Percentiles rank a stretch among this genome's conserved stretches.
These are phyloP conservation scores for Colletotrichum plurivorum DNA, from an alignment of 2,329 filamentous ascomycete species.

Conservation along the genomic window DNA sequence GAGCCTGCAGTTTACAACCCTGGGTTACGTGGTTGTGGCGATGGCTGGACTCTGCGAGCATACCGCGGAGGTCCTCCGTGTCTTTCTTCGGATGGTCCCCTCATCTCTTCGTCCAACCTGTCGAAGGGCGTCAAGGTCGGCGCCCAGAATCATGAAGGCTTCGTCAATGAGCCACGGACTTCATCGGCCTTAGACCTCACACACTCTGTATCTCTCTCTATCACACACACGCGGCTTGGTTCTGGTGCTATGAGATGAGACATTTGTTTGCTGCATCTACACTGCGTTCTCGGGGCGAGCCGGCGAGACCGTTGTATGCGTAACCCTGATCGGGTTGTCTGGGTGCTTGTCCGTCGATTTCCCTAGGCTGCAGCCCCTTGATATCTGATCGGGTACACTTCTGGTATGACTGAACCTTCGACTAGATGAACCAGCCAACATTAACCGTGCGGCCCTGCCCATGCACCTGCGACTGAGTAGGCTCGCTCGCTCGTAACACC, in stretches of 20 bases:
- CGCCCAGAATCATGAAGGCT: not conserved
- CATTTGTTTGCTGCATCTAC: no score
- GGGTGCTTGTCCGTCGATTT: no score
- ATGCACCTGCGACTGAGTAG: conserved; percentile 2
- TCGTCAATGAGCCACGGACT: not conserved
- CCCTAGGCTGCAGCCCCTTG: no score
- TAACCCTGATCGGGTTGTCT: no score
- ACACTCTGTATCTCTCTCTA: not conserved
- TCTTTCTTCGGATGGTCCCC: not conserved
- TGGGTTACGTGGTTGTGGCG: conserved; percentile 27
- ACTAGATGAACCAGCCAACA: not conserved
- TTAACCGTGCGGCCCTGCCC: not conserved
- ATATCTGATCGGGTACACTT: not conserved
- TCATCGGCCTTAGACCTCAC: not conserved
- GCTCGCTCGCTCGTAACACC: conserved; percentile 22
- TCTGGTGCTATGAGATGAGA: not conserved
- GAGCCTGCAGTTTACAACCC: not conserved
- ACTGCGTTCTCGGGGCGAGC: no score
- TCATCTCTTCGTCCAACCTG: conserved; percentile 16
- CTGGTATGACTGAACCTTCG: not conserved
- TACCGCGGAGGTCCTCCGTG: not conserved
- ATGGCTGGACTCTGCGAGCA: not conserved
- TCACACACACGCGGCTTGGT: not conserved
- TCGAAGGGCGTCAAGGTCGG: not conserved
- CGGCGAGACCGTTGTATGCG: no score